Evolutionary conservation across 441 rosid species (phyloP).

Genomic region (Aleurites moluccanus): DNA sequence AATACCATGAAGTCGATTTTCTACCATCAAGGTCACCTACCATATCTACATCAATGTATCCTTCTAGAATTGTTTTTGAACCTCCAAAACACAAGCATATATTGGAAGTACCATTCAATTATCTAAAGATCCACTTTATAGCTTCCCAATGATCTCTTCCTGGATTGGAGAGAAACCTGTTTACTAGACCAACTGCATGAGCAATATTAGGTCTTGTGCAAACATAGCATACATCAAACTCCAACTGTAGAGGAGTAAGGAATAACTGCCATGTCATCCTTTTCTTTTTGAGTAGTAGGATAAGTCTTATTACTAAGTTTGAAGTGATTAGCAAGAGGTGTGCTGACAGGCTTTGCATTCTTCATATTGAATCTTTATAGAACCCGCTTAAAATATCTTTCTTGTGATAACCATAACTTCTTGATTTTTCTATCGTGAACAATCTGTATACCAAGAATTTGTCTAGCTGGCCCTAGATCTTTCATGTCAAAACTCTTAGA

Average conservation of each 20-base stretch:
- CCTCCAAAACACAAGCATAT: neutral
- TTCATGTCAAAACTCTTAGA: too few species aligned
- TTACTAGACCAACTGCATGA: too few species aligned
- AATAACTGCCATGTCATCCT: too few species aligned
- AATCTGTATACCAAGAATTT: too few species aligned
- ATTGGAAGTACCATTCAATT: too few species aligned
- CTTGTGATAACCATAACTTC: too few species aligned
- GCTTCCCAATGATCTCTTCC: too few species aligned
- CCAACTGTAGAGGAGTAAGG: neutral
- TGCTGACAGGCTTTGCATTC: neutral
- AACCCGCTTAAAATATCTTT: neutral
- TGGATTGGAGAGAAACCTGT: too few species aligned
- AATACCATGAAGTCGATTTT: too few species aligned
- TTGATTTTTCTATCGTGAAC: too few species aligned
- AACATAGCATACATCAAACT: neutral
- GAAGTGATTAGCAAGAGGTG: neutral
- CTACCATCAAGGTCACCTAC: neutral
- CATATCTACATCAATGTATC: neutral
- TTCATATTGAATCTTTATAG: neutral
- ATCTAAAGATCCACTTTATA: too few species aligned
- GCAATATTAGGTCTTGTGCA: neutral
- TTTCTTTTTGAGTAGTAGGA: neutral
- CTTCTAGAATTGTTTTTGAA: neutral
- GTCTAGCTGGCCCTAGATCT: too few species aligned
- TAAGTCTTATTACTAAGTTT: neutral